These are phyloP conservation scores for Cytospora mali DNA, from an alignment of 2,329 filamentous ascomycete species.

Conservation along the genomic window DNA sequence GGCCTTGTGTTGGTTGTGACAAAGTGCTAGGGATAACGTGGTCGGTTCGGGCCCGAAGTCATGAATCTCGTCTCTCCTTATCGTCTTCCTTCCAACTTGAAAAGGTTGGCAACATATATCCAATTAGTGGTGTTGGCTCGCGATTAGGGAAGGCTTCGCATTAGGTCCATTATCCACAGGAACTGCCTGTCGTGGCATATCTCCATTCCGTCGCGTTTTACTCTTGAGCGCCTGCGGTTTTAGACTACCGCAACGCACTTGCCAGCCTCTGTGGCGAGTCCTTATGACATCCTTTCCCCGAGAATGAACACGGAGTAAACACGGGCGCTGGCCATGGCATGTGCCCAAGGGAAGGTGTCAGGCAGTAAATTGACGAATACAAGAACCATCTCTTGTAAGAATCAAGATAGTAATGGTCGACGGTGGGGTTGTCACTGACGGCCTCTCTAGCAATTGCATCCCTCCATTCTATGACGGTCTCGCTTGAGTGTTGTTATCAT, in stretches of 20 bases:
- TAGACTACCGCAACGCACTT: not conserved
- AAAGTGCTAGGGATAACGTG: not conserved
- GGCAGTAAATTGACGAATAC: not conserved
- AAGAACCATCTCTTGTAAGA: not conserved
- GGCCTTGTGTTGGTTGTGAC: not conserved
- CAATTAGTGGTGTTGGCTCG: not conserved
- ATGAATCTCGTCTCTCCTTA: not conserved
- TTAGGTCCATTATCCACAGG: not conserved
- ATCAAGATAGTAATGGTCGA: not conserved
- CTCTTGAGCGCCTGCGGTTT: too few relatives aligned
- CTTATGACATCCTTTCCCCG: not conserved
- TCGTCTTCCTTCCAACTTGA: not conserved
- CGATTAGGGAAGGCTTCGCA: not conserved
- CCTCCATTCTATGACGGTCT: conserved; percentile 33
- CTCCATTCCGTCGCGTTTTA: not conserved
- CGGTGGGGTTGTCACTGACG: not conserved
- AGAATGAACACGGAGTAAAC: not conserved
- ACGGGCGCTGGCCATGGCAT: not conserved
- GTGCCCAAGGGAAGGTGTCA: not conserved
- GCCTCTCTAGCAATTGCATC: not conserved
- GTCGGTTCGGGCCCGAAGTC: not conserved
- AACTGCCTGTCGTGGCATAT: not conserved
- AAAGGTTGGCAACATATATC: not conserved
- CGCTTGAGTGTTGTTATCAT: conserved; percentile 31
- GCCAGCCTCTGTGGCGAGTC: not conserved